Base-by-base conservation (phyloP, 2,329 filamentous ascomycete genomes). In the Monilinia fructicola region DNA sequence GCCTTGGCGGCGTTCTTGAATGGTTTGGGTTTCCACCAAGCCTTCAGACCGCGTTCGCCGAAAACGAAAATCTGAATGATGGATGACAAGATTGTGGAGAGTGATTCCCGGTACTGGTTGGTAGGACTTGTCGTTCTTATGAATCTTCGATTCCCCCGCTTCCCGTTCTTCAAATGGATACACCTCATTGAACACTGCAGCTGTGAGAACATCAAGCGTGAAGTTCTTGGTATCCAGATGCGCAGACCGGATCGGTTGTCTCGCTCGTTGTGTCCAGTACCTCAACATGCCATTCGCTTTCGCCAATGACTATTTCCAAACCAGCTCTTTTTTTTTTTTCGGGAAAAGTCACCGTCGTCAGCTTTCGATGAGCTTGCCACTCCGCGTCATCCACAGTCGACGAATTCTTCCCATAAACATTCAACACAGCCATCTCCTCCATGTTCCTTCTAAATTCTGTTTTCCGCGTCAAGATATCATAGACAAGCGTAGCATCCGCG, bases 361-460 rank as follows among this genome's bases (percentile, higher is more conserved):
- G 59, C 12, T 59, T 65, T 2, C 54, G 21, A 59, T 59, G 54
- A 28, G 38, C 42, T 12, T 59, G 54, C 54, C 54, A 65, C 3
- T 53, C 44, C 10, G 26, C 12, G n/a, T 50, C 54, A 58, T 65
- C 54, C 4, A 10, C 12, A 1, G 54, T 59, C 4, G 44, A 52
- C 6, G 44, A 23, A 59, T 59, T 65, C 12, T 28, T 52, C 3
- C 44, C 31, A n/a, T 65, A 53, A 4, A 65, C 31, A 52, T 65
- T 9, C 44, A 65, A n/a, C 4, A 59, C 44, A 21, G 44, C 63
- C 54, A 58, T 58, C n/a, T 65, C 54, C 53, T 65, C 35, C 63
- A 65, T 65, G 11, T 65, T 59, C 2, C 63, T 12, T 1, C 31
- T 16, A 12, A 65, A 59, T 1, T 65, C 54, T 0, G n/a, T 44